A percentile compares a stretch with the other conserved stretches of the same genome.
Evolutionary conservation across 805 yeast genomes (phyloP).

Genomic region (Spathaspora sp.): DNA sequence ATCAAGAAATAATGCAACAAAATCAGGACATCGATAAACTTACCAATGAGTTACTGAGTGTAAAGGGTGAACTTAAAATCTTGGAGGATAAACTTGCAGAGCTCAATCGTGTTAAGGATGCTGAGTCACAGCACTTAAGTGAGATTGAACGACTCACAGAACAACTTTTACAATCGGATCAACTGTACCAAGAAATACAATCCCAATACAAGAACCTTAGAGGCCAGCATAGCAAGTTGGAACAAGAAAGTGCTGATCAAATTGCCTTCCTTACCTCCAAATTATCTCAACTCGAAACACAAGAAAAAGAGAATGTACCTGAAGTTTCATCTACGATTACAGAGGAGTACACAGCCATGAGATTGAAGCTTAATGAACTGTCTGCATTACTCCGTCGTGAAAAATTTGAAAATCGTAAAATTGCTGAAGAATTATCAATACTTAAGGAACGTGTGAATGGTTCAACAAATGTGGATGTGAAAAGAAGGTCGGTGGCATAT

Average conservation of each 20-base stretch:
- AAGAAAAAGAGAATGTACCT: conserved; percentile 33
- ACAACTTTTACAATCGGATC: conserved; percentile 8
- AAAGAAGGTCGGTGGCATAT: conserved; percentile 29
- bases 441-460: conserved; percentile 64
- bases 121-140: conserved; percentile 12
- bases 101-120: not conserved
- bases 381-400: conserved; percentile 48
- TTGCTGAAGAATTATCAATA: conserved; percentile 55
- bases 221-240: not conserved
- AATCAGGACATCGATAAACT: not conserved
- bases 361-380: conserved; percentile 50
- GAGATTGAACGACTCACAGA: conserved; percentile 18
- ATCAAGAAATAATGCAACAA: conserved; percentile 1
- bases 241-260: conserved; percentile 9
- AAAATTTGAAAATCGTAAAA: conserved; percentile 38
- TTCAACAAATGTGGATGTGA: conserved; percentile 18
- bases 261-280: conserved; percentile 15
- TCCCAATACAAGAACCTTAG: conserved; percentile 15
- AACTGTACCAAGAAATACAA: not conserved
- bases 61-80: not conserved
- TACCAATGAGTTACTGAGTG: not conserved
- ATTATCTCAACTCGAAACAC: conserved; percentile 15
- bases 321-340: conserved; percentile 16
- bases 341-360: conserved; percentile 46
- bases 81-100: conserved; percentile 3